Conservation (phyloP, 2,329 filamentous ascomycete genomes). For the Botryotinia calthae region DNA sequence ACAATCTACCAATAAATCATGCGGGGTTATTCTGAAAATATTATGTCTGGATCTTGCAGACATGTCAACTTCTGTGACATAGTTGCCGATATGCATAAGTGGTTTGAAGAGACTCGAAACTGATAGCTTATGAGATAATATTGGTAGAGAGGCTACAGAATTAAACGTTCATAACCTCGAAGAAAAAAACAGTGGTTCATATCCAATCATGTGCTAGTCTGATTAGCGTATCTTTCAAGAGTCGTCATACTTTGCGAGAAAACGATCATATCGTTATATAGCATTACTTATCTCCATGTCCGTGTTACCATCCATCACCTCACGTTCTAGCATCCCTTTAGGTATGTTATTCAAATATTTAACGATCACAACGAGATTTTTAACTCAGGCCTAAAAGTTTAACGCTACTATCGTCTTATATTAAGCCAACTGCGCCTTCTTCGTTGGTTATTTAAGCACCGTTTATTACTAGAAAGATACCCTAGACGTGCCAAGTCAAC, state of each 20-base stretch:
- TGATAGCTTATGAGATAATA: neutral
- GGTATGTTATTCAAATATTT: neutral
- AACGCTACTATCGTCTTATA: neutral
- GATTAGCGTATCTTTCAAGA: neutral
- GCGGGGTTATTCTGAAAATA: neutral
- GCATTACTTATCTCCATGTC: neutral
- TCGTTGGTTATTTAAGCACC: accelerated
- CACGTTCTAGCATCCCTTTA: neutral
- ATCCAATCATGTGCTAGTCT: neutral
- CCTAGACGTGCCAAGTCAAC: neutral
- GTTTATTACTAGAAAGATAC: neutral
- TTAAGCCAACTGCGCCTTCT: neutral
- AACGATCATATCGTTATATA: neutral
- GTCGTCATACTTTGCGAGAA: neutral
- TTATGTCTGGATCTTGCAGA: neutral
- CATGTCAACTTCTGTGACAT: neutral
- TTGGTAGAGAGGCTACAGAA: neutral
- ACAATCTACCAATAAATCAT: neutral
- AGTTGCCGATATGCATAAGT: neutral
- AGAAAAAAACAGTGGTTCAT: neutral
- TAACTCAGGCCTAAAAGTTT: neutral
- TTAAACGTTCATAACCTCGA: neutral
- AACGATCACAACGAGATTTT: neutral
- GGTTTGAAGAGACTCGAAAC: neutral
- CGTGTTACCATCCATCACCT: neutral